These are phyloP conservation scores for Eimeria falciformis DNA, from an alignment of 169 alveolate species.

Conservation along the genomic window DNA sequence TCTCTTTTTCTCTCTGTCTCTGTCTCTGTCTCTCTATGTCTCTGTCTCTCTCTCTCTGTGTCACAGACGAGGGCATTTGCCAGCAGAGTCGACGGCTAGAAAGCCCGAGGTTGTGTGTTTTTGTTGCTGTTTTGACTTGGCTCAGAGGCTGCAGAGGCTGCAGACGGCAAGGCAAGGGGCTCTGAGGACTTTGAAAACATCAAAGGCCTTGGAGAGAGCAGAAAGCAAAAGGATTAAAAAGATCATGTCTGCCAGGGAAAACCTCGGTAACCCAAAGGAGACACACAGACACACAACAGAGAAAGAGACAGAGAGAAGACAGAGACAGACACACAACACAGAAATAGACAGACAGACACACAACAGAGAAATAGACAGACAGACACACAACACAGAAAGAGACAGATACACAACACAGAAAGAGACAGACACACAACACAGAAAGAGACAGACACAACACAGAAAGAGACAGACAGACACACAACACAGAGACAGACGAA, in stretches of 20 bases:
- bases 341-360: background rate
- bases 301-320: background rate
- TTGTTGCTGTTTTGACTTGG: no score
- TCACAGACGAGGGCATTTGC: no score
- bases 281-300: background rate
- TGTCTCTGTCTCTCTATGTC: no score
- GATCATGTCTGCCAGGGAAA: slow-evolving; percentile 24
- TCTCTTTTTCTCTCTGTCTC: no score
- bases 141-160: slow-evolving; percentile 55
- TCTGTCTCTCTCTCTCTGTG: no score
- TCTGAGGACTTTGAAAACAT: slow-evolving; percentile 44
- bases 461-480: background rate
- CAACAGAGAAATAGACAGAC: background rate
- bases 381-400: background rate
- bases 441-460: no score
- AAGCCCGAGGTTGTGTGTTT: no score
- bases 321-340: background rate
- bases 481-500: background rate
- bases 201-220: slow-evolving; percentile 47
- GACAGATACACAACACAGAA: background rate
- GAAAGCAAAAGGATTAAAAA: slow-evolving; percentile 2
- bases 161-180: slow-evolving; percentile 37
- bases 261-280: background rate
- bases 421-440: background rate
- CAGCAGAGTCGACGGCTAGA: no score